Conservation (phyloP, 208 protist genomes). For the Tritrichomonas musculus region DNA sequence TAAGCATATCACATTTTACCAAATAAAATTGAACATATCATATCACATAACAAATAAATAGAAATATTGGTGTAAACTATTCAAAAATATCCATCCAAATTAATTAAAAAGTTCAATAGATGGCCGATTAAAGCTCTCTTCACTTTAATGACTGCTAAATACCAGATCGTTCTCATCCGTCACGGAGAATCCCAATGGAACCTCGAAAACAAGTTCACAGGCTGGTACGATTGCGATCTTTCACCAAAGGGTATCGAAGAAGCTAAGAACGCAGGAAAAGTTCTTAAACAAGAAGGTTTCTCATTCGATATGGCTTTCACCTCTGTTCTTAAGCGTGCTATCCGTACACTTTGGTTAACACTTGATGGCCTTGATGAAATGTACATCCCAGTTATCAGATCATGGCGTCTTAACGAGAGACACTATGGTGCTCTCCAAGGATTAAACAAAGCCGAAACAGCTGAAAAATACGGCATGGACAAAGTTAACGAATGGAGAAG, state of each 20-base stretch:
- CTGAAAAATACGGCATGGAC: conserved; percentile 59
- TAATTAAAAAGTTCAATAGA: too few relatives aligned
- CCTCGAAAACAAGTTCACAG: conserved; percentile 39
- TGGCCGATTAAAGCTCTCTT: too few relatives aligned
- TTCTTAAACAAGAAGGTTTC: conserved; percentile 44
- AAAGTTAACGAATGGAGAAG: conserved; percentile 61
- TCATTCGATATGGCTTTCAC: conserved; percentile 63
- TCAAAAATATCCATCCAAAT: too few relatives aligned
- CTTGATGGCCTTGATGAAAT: conserved; percentile 51
- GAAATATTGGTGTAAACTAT: too few relatives aligned
- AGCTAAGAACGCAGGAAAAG: conserved; percentile 37
- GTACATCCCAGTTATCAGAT: conserved; percentile 53
- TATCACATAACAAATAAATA: too few relatives aligned
- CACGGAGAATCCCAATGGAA: conserved; percentile 41
- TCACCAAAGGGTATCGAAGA: conserved; percentile 38
- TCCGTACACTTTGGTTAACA: conserved; percentile 51
- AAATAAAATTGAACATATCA: too few relatives aligned
- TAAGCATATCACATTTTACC: too few relatives aligned
- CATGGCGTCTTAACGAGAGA: conserved; percentile 64
- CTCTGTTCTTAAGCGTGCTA: conserved; percentile 59
- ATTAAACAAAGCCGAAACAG: conserved; percentile 63
- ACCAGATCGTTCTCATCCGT: conserved; percentile 32
- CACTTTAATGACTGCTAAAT: not conserved
- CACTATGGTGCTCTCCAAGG: conserved; percentile 63
- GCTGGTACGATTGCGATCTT: conserved; percentile 41